phyloP scores from a whole-genome alignment of 768 basidiomycete genomes.

The Suillus weaverae region DNA sequence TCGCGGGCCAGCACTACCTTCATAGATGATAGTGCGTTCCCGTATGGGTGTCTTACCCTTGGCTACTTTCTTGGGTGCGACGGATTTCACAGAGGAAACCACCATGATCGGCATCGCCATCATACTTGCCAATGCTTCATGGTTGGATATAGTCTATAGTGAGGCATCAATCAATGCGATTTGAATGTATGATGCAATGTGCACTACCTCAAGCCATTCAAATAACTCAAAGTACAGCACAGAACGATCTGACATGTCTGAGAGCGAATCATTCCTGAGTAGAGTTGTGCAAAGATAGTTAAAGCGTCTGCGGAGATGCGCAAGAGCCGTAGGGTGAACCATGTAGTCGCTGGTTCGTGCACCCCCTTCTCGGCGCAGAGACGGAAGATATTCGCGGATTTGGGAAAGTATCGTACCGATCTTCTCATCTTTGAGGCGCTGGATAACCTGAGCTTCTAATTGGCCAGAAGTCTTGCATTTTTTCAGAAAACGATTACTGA shows the following conservation, averaged over 20 bases:
- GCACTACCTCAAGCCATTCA: constrained; percentile 86
- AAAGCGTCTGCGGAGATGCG: constrained; percentile 89
- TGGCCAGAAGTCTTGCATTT: constrained; percentile 73
- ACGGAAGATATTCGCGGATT: constrained; percentile 84
- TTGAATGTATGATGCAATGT: not conserved
- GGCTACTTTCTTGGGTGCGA: constrained; percentile 54
- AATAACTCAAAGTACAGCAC: constrained; percentile 87
- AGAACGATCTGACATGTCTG: constrained; percentile 90
- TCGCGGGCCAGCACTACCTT: constrained; percentile 87
- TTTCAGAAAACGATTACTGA: constrained; percentile 10
- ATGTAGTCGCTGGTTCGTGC: constrained; percentile 86
- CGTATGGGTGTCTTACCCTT: constrained; percentile 54
- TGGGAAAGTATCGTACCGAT: constrained; percentile 66
- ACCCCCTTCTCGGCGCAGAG: constrained; percentile 71
- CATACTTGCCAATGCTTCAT: constrained; percentile 92
- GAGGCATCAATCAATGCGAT: constrained; percentile 9
- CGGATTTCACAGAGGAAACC: constrained; percentile 63
- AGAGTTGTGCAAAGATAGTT: constrained; percentile 85
- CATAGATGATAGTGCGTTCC: constrained; percentile 84
- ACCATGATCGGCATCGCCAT: constrained; percentile 98
- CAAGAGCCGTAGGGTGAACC: constrained; percentile 88
- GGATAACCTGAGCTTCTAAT: constrained; percentile 70
- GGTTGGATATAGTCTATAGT: constrained; percentile 82
- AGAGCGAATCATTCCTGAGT: constrained; percentile 86
- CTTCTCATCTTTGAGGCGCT: constrained; percentile 70